phyloP scores from a whole-genome alignment of 1,139 yeast genomes.

The Pichia sp. region DNA sequence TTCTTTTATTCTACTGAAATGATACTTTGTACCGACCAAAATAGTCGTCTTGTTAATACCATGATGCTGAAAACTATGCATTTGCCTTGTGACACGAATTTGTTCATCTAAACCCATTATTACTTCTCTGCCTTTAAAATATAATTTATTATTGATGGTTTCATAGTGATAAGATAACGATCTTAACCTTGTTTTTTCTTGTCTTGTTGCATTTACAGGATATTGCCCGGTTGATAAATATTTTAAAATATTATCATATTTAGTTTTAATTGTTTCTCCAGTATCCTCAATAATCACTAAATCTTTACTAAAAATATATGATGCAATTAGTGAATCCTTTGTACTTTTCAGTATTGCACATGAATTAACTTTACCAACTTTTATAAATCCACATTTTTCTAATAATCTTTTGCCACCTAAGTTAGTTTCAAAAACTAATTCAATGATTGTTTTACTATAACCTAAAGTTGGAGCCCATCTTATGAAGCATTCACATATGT shows the following conservation, averaged over 20 bases:
- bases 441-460: slow-evolving; percentile 76
- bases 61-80: slow-evolving; percentile 47
- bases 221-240: slow-evolving; percentile 82
- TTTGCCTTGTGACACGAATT: slow-evolving; percentile 62
- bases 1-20: slow-evolving; percentile 87
- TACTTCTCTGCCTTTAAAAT: slow-evolving; percentile 70
- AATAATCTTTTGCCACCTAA: slow-evolving; percentile 73
- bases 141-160: slow-evolving; percentile 61
- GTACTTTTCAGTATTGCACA: slow-evolving; percentile 80
- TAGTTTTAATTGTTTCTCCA: slow-evolving; percentile 34
- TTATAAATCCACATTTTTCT: slow-evolving; percentile 70
- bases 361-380: slow-evolving; percentile 71
- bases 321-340: slow-evolving; percentile 72
- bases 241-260: slow-evolving; percentile 72
- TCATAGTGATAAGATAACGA: slow-evolving; percentile 77
- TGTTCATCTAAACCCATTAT: slow-evolving; percentile 70
- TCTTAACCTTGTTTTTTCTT: slow-evolving; percentile 77
- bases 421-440: slow-evolving; percentile 83
- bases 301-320: slow-evolving; percentile 37
- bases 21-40: slow-evolving; percentile 68
- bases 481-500: slow-evolving; percentile 72
- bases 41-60: slow-evolving; percentile 92
- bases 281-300: slow-evolving; percentile 35
- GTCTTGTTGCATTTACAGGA: slow-evolving; percentile 75
- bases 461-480: slow-evolving; percentile 92